phyloP scores from a whole-genome alignment of 495 filamentous ascomycete species.

The Neurospora sp. region DNA sequence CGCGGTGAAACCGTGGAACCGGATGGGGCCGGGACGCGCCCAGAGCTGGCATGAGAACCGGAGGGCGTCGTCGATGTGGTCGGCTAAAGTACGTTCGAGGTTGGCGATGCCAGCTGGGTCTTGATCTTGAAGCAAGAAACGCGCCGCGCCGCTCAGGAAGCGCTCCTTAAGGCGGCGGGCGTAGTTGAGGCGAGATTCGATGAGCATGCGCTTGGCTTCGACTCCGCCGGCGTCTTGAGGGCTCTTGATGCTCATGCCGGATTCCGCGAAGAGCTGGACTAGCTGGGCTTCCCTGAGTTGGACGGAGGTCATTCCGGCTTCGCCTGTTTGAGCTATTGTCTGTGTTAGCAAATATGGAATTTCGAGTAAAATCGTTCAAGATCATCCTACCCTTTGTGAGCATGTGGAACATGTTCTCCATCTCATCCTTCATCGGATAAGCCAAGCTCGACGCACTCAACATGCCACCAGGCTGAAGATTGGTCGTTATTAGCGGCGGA shows the following conservation, averaged over 20 bases:
- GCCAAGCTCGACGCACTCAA: background rate
- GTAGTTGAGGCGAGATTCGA: constrained; percentile 8
- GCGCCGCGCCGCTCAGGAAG: constrained; percentile 7
- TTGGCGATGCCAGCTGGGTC: constrained; percentile 9
- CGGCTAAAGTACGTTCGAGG: constrained; percentile 3
- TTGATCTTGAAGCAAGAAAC: constrained; percentile 12
- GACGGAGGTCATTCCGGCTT: no score
- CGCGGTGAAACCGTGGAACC: background rate
- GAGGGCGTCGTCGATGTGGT: constrained; percentile 13
- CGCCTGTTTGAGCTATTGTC: no score
- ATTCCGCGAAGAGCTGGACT: constrained; percentile 6
- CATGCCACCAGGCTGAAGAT: background rate
- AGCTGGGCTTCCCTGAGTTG: constrained; percentile 1
- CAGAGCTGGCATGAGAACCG: constrained; percentile 8
- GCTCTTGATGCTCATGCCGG: no score
- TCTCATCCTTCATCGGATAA: constrained; percentile 4
- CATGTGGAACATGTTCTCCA: constrained; percentile 8
- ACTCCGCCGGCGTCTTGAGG: background rate
- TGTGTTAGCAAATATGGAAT: no score
- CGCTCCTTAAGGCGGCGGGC: constrained; percentile 8
- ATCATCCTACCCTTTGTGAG: constrained; percentile 6
- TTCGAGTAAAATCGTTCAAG: no score
- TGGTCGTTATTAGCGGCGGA: background rate
- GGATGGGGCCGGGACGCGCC: background rate
- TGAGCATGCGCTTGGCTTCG: constrained; percentile 2